Evolutionary conservation across 345 rosid genomes (phyloP), one percentile per base, ranked within the genome.

Genomic region (Tarenaya hassleriana): DNA sequence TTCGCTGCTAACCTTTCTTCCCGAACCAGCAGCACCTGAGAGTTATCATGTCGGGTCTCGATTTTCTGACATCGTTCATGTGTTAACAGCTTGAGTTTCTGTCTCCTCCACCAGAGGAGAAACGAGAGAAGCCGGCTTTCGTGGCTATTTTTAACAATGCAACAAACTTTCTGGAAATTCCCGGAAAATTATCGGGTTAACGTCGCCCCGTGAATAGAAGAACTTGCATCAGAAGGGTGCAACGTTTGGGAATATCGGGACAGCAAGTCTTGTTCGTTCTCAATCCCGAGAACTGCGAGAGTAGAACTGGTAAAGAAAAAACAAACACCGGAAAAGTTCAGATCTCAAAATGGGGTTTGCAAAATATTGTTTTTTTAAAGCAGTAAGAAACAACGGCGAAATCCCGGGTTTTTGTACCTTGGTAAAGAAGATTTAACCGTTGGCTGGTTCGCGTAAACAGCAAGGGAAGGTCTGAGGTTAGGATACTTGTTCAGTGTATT

Each of bases 261-360:
- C 63, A 62, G 81, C 35, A 54, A 21, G 43, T 72, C 72, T 9
- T 70, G 43, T 41, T 76, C 90, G 52, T 51, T 73, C 47, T 71
- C 72, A 69, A 85, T 77, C 58, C 94, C 97, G 53, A 92, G 94
- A 59, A 81, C 75, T 11, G 75, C 80, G 19, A 85, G 80, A 1
- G 71, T 81, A 42, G 86, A 69, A 68, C 98, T 92, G 84, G 69
- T 56, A 68, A 58, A n/a, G n/a, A n/a, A n/a, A n/a, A n/a, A n/a
- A n/a, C n/a, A n/a, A n/a, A n/a, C n/a, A n/a, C n/a, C n/a, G n/a
- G n/a, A n/a, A n/a, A 63, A 41, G 3, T 37, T 10, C 11, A 37
- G 41, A 37, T 13, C 3, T n/a, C 3, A 13, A 37, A 37, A 37
- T 1, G 1, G 41, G 41, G 8, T 10, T 10, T 2, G 15, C 11